These are phyloP conservation scores for Plasmopara muralis DNA, from an alignment of 352 stramenopile species.

Conservation along the genomic window DNA sequence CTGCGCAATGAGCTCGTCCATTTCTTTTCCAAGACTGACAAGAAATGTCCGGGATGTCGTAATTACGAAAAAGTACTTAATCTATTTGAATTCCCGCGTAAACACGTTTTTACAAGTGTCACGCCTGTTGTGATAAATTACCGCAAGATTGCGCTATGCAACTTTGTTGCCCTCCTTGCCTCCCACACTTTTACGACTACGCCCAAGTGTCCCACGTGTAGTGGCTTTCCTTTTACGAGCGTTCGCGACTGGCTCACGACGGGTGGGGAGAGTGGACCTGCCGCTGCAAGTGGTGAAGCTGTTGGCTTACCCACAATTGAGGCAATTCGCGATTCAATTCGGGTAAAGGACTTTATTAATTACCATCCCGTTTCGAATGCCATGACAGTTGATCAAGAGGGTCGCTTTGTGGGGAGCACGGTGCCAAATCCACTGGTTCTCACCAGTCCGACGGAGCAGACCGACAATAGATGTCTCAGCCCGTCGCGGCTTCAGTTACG, in stretches of 20 bases:
- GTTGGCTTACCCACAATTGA: constrained; percentile 25
- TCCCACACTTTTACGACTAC: constrained; percentile 78
- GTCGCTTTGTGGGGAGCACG: constrained; percentile 40
- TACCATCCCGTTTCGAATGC: constrained; percentile 42
- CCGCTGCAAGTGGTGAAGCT: neutral
- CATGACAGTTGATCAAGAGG: constrained; percentile 58
- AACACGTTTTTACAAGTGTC: constrained; percentile 79
- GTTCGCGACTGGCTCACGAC: constrained; percentile 75
- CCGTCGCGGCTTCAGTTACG: constrained; percentile 9
- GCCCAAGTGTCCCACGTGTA: constrained; percentile 78
- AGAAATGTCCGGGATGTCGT: constrained; percentile 74
- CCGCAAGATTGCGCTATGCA: constrained; percentile 64
- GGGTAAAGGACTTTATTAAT: constrained; percentile 72
- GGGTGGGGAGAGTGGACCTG: constrained; percentile 13
- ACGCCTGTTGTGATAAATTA: constrained; percentile 73
- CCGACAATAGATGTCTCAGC: constrained; percentile 2
- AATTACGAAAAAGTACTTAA: constrained; percentile 80
- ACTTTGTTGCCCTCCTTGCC: constrained; percentile 62
- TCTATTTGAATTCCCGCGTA: constrained; percentile 79
- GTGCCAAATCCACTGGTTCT: constrained; percentile 6
- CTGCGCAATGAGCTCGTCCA: constrained; percentile 64
- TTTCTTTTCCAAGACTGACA: constrained; percentile 46
- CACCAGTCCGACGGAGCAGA: constrained; percentile 12
- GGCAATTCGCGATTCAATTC: constrained; percentile 53
- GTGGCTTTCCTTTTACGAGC: constrained; percentile 57